Evolutionary conservation across 1,284 basidiomycete species (phyloP), one percentile per base, ranked within the genome.

Genomic region (Apiotrichum sp.): DNA sequence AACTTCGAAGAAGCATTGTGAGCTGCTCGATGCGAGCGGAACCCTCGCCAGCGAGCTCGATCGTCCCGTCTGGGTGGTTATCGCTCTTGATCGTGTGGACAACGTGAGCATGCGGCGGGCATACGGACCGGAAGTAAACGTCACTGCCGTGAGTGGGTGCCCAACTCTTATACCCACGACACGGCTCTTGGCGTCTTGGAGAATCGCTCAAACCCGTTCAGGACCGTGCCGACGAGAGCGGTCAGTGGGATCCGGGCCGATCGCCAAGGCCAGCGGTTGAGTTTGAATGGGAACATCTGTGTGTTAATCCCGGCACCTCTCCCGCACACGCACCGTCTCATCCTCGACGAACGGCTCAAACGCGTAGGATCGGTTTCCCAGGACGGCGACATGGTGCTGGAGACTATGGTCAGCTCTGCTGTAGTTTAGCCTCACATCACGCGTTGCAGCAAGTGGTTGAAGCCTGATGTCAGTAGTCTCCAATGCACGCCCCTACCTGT

Each of bases 321-420:
- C 29, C 29, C 29, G 29, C 29, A 5, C 2, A 56, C 68, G 48
- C 50, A 72, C 68, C 9, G 69, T 67, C 29, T 66, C 63, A 35
- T 71, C 68, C 43, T 70, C 60, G 9, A 70, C 65, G 45, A 71
- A 67, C 4, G 72, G 71, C 47, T 73, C 70, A 55, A 66, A 77
- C 31, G 67, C 73, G 8, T 72, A 56, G 9, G 68, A 69, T 11
- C 75, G 57, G 52, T 75, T 74, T 1, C 67, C 56, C 1, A 69
- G 36, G 8, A 71, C 61, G 0, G 75, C 75, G 7, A 75, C 56
- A 41, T 75, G 71, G 43, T 75, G 73, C 49, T 75, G 68, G 32
- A 77, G 53, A 29, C 72, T 74, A 57, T 3, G 36, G 40, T 45
- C 42, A 53, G 53, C 3, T 33, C 5, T 3, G 16, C 8, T 29